Base-by-base conservation (phyloP, 768 basidiomycete genomes). In the Lanmaoa pseudosensibilis region DNA sequence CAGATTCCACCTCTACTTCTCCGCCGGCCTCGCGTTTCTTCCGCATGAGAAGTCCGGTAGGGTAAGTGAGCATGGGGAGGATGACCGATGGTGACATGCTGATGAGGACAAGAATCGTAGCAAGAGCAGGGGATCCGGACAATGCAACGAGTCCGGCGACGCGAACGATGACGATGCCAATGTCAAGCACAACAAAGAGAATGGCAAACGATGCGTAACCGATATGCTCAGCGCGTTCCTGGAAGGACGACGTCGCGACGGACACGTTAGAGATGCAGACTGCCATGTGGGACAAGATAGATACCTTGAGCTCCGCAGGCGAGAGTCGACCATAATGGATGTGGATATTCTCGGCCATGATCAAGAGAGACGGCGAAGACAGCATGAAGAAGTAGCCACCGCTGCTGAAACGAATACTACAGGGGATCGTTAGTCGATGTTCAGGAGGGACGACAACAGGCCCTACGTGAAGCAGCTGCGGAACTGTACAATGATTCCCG, bases 261-360 rank as follows among this genome's bases (percentile, higher is more conserved):
- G 38, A 23, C 12, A 30, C 18, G 19, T 46, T 12, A 44, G n/a
- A 23, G 27, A 15, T 8, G 5, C n/a, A 4, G 8, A 13, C n/a
- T 1, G 0, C 8, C 0, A 23, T 40, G 16, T 25, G 21, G 9
- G 18, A 32, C n/a, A 18, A 27, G 27, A 27, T 19, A 1, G 2
- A 21, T 62, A 67, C 67, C 63, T 69, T 69, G 1, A 69, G 52
- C 21, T 67, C 46, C 1, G 32, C 21, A 38, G 68, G 52, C 38
- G 68, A 50, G 40, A 69, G 60, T 45, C 68, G 57, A 48, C 55
- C 63, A 21, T 68, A 67, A 8, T 50, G 51, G 2, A 67, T 21
- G 23, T 51, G 63, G 7, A 65, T 59, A 9, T 33, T 60, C 51
- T 69, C 66, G 0, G 67, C 59, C 58, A 64, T 54, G 1, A 58